A percentile compares a stretch with the other conserved stretches of the same genome.
Evolutionary conservation across 805 yeast genomes (phyloP).

Genomic region (Komagataella pseudopastoris): DNA sequence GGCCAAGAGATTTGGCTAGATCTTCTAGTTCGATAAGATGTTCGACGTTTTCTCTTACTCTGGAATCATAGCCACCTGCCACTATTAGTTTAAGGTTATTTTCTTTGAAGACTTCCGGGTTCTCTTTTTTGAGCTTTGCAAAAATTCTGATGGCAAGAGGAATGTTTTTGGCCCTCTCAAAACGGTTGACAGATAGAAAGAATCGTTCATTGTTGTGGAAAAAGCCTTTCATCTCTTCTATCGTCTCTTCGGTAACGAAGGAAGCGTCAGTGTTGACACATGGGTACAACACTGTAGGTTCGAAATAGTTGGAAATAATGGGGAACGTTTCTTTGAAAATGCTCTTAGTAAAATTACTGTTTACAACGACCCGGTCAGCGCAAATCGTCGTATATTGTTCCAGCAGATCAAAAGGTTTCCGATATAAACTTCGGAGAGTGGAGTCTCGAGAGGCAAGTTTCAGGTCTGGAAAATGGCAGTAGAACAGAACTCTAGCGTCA

Average conservation of each 20-base stretch:
- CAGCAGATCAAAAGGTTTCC: conserved; percentile 71
- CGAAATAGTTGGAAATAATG: conserved; percentile 14
- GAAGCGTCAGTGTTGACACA: conserved; percentile 46
- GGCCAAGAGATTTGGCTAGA: conserved; percentile 28
- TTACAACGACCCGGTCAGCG: conserved; percentile 76
- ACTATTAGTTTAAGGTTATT: conserved; percentile 40
- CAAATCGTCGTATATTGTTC: conserved; percentile 71
- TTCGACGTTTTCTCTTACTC: conserved; percentile 63
- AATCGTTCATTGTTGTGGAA: conserved; percentile 20
- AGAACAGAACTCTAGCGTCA: conserved; percentile 52
- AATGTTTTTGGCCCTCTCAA: conserved; percentile 76
- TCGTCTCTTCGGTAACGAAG: conserved; percentile 8
- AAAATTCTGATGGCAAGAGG: conserved; percentile 65
- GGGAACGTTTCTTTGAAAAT: conserved; percentile 57
- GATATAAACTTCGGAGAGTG: conserved; percentile 44
- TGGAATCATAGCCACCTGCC: conserved; percentile 84
- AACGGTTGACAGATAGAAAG: conserved; percentile 75
- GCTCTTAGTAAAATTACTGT: conserved; percentile 68
- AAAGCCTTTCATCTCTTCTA: conserved; percentile 20
- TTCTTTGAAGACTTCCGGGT: conserved; percentile 15
- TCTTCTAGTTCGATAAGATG: conserved; percentile 49
- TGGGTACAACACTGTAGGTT: conserved; percentile 56
- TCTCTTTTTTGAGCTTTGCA: conserved; percentile 23
- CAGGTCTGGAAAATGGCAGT: conserved; percentile 95
- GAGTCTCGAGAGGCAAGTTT: conserved; percentile 50